Conservation (phyloP, 2,329 filamentous ascomycete genomes). For the Paraphaeosphaeria sporulosa region DNA sequence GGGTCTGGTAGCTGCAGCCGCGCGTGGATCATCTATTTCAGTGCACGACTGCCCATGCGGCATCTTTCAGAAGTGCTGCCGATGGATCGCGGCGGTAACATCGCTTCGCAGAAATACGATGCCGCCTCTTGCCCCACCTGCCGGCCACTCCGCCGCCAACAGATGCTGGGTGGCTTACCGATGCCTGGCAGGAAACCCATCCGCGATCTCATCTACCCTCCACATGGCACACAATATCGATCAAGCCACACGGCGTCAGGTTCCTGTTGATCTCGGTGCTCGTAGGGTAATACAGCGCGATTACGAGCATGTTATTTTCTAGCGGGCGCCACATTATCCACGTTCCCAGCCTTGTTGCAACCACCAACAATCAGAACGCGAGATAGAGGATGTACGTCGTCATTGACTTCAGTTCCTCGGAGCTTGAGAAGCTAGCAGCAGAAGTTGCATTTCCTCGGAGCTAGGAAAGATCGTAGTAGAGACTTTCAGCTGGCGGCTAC, state of each 20-base stretch:
- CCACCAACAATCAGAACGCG: neutral
- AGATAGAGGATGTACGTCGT: neutral
- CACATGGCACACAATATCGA: neutral
- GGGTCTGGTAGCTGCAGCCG: neutral
- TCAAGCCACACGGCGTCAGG: conserved; percentile 4
- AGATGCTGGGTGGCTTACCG: neutral
- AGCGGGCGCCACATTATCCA: neutral
- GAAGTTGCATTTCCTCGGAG: neutral
- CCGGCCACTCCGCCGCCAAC: neutral
- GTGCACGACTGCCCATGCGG: neutral
- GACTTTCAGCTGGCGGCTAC: neutral
- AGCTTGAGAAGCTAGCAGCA: neutral
- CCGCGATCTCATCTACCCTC: neutral
- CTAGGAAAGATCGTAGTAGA: neutral
- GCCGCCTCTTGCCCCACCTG: neutral
- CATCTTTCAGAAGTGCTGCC: neutral
- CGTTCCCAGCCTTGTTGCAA: conserved; percentile 2
- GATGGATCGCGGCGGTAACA: neutral
- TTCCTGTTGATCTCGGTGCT: neutral
- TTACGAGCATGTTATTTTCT: neutral
- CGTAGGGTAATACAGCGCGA: neutral
- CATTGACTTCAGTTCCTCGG: neutral
- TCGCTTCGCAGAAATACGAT: neutral
- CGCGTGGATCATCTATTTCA: neutral
- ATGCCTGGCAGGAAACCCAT: neutral